Conservation (phyloP, 2,329 filamentous ascomycete species). For the Talaromyces marneffei region DNA sequence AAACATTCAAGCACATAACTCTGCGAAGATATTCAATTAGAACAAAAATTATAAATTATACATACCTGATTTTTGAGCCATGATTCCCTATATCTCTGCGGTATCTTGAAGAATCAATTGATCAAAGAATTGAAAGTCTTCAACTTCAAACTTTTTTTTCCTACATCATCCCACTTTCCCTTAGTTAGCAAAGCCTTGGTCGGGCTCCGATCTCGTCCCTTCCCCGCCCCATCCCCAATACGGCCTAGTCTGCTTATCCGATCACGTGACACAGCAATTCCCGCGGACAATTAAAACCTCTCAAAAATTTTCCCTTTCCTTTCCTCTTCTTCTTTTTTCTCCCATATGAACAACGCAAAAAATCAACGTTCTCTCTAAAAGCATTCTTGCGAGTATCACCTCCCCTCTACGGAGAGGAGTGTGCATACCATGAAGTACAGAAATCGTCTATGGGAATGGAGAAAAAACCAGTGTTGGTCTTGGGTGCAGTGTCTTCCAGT, state of each 20-base stretch:
- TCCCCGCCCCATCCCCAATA: slow-evolving; percentile 15
- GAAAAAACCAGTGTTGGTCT: slow-evolving; percentile 48
- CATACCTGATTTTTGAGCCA: slow-evolving; percentile 39
- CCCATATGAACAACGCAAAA: slow-evolving; percentile 53
- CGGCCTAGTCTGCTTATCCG: background rate
- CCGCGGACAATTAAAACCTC: background rate
- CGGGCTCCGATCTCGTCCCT: slow-evolving; percentile 1
- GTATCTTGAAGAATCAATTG: background rate
- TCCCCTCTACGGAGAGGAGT: slow-evolving; percentile 19
- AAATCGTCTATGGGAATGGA: slow-evolving; percentile 55
- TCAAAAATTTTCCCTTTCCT: background rate
- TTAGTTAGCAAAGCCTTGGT: background rate
- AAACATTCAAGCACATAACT: background rate
- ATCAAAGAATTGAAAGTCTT: background rate
- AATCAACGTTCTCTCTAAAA: slow-evolving; percentile 51
- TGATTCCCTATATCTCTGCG: slow-evolving; percentile 17
- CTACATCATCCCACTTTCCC: slow-evolving; percentile 12
- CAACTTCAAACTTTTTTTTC: background rate
- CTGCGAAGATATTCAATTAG: background rate
- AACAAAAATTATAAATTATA: slow-evolving; percentile 8
- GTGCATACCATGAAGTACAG: slow-evolving; percentile 49
- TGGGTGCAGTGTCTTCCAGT: slow-evolving; percentile 52
- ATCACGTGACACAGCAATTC: background rate
- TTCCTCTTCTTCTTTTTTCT: slow-evolving; percentile 22
- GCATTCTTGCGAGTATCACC: slow-evolving; percentile 51